These are phyloP conservation scores for Paecilomyces niveus DNA, from an alignment of 2,329 filamentous ascomycete species.

Conservation along the genomic window DNA sequence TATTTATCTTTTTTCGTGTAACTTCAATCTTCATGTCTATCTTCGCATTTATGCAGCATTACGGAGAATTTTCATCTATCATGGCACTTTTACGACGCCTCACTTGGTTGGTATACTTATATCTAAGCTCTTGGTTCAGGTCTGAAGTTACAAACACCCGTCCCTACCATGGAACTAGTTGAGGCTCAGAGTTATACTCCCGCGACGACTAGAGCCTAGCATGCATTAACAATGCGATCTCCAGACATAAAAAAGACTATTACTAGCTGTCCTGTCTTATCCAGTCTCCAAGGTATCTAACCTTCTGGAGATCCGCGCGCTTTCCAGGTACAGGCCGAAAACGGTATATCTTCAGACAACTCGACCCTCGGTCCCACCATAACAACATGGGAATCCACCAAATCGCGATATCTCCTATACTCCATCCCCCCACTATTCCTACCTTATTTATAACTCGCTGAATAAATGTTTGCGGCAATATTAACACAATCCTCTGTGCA, in stretches of 20 bases:
- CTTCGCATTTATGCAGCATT: too few relatives aligned
- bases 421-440: not conserved
- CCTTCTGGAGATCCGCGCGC: not conserved
- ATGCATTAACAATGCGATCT: not conserved
- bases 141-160: not conserved
- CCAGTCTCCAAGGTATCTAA: not conserved
- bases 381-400: not conserved
- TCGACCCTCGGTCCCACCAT: not conserved
- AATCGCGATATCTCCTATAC: not conserved
- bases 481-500: too few relatives aligned
- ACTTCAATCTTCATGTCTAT: not conserved
- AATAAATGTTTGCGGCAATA: too few relatives aligned
- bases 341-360: not conserved
- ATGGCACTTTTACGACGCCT: too few relatives aligned
- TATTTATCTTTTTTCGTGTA: not conserved
- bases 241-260: not conserved
- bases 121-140: not conserved
- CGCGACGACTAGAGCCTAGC: not conserved
- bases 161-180: not conserved
- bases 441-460: not conserved
- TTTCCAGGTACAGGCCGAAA: not conserved
- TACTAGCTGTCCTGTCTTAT: not conserved
- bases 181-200: not conserved
- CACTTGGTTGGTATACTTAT: not conserved
- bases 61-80: too few relatives aligned